These are phyloP conservation scores for Rhodofomes roseus DNA, from an alignment of 1,284 basidiomycete species.

Conservation along the genomic window DNA sequence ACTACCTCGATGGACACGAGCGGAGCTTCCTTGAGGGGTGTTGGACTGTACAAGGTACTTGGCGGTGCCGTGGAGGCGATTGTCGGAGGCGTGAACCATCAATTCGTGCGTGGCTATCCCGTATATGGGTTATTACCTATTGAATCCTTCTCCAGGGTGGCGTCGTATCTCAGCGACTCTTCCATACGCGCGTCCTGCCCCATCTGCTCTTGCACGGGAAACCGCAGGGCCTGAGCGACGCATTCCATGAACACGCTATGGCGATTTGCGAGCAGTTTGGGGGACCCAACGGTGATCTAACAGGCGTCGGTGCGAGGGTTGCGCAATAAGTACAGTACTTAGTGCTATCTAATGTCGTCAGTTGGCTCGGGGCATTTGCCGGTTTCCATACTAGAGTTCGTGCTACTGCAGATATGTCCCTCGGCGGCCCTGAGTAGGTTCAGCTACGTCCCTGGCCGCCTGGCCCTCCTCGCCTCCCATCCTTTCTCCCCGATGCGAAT, in stretches of 20 bases:
- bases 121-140: no score
- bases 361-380: neutral
- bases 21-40: conserved; percentile 36
- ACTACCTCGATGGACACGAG: conserved; percentile 14
- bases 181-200: conserved; percentile 65
- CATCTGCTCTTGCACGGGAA: conserved; percentile 43
- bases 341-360: neutral
- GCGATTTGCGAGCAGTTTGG: conserved; percentile 46
- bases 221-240: conserved; percentile 44
- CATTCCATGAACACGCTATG: conserved; percentile 47
- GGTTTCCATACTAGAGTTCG: neutral
- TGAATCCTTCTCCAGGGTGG: conserved; percentile 60
- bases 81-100: conserved; percentile 73
- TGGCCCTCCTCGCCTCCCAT: no score
- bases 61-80: conserved; percentile 73
- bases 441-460: no score
- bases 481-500: no score
- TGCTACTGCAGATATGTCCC: neutral
- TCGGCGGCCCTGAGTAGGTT: no score
- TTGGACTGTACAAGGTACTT: conserved; percentile 73
- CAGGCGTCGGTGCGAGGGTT: neutral
- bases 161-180: conserved; percentile 55
- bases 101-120: conserved; percentile 57
- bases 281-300: conserved; percentile 28
- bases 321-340: conserved; percentile 2